These are phyloP conservation scores for Rhododendron williamsianum DNA, from an alignment of 148 eudicot genomes.

Conservation along the genomic window DNA sequence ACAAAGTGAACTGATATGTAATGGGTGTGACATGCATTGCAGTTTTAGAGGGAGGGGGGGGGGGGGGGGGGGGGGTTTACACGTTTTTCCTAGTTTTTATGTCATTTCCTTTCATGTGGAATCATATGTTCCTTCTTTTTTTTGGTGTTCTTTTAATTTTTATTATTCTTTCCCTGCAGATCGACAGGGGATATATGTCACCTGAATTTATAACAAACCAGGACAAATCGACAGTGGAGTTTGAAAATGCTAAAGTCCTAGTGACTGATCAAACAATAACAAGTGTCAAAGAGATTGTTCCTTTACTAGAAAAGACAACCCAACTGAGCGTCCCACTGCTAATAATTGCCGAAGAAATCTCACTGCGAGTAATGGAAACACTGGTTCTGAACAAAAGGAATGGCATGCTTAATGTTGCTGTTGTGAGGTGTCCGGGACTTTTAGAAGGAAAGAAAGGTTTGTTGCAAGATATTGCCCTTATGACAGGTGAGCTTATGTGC, in stretches of 20 bases:
- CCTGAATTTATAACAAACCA: slow-evolving; percentile 75
- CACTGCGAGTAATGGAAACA: slow-evolving; percentile 59
- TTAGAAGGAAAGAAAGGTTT: slow-evolving; percentile 73
- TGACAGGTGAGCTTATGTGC: slow-evolving; percentile 61
- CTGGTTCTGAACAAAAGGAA: slow-evolving; percentile 60
- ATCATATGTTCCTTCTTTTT: neutral
- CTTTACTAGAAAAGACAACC: slow-evolving; percentile 75
- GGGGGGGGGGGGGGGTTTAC: too few species aligned
- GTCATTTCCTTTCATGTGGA: neutral
- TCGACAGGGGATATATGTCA: slow-evolving; percentile 96
- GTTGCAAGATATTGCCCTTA: slow-evolving; percentile 86
- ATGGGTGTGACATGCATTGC: neutral
- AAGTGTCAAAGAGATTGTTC: slow-evolving; percentile 66
- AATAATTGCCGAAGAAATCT: slow-evolving; percentile 82
- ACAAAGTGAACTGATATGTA: neutral
- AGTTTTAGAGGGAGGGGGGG: too few species aligned
- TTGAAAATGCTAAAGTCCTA: slow-evolving; percentile 74
- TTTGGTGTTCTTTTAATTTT: slow-evolving; percentile 20
- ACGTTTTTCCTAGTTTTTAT: neutral
- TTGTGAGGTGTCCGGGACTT: slow-evolving; percentile 83
- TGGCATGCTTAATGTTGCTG: slow-evolving; percentile 76
- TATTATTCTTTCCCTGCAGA: slow-evolving; percentile 52
- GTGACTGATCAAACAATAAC: slow-evolving; percentile 88
- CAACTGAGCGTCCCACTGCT: slow-evolving; percentile 84
- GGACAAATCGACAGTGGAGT: slow-evolving; percentile 76